These are phyloP conservation scores for Canariomyces notabilis DNA, from an alignment of 2,329 filamentous ascomycete species.

Conservation along the genomic window DNA sequence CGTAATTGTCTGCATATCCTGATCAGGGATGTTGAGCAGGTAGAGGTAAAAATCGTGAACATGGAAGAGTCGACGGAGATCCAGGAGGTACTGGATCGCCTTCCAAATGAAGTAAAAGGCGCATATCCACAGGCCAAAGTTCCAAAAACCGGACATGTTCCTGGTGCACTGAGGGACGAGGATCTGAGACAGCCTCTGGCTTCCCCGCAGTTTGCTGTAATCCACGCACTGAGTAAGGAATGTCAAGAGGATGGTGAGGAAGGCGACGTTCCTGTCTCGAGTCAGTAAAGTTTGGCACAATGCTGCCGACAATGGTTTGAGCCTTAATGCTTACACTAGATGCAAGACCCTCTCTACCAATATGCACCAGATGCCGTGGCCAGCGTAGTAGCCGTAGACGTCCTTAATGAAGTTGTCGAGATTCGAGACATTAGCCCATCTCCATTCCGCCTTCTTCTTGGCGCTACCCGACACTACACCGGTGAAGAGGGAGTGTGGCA, in stretches of 20 bases:
- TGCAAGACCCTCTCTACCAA: constrained; percentile 66
- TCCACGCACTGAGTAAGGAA: constrained; percentile 84
- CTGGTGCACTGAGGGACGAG: constrained; percentile 69
- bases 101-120: constrained; percentile 82
- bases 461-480: constrained; percentile 32
- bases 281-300: constrained; percentile 17
- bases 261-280: constrained; percentile 62
- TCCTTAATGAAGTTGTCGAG: constrained; percentile 80
- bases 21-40: constrained; percentile 72
- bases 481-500: constrained; percentile 28
- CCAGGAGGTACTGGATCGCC: constrained; percentile 66
- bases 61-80: constrained; percentile 66
- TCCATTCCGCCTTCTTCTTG: constrained; percentile 79
- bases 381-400: constrained; percentile 81
- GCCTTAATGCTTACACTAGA: constrained; percentile 56
- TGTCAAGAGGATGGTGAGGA: constrained; percentile 76
- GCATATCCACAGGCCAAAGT: constrained; percentile 76
- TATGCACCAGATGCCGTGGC: constrained; percentile 81
- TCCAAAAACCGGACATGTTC: constrained; percentile 70
- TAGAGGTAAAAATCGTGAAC: constrained; percentile 84
- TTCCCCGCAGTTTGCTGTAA: constrained; percentile 68
- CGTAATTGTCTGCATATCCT: constrained; percentile 89
- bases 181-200: constrained; percentile 49
- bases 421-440: constrained; percentile 88
- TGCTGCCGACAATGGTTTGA: background rate